Evolutionary conservation across 208 protist species (phyloP).

Genomic region (Borovskyia barvae): DNA sequence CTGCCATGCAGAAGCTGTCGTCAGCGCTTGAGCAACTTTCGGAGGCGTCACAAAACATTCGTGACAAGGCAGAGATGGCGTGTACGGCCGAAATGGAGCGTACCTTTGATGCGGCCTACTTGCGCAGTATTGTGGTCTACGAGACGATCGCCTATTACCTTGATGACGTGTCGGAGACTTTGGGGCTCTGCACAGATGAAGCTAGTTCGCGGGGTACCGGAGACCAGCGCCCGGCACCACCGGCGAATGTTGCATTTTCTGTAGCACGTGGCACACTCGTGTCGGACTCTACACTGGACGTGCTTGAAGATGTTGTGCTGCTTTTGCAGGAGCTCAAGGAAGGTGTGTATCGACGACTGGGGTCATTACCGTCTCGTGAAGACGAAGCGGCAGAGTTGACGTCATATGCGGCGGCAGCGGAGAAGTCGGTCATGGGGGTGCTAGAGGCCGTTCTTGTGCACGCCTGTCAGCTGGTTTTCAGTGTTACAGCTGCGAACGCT

Average conservation of each 20-base stretch:
- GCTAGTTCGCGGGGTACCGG: neutral
- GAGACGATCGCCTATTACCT: constrained; percentile 43
- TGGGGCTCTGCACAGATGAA: constrained; percentile 14
- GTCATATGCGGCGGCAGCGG: constrained; percentile 14
- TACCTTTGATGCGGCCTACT: constrained; percentile 52
- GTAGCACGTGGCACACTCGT: constrained; percentile 2
- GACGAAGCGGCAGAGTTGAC: constrained; percentile 18
- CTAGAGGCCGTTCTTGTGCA: constrained; percentile 22
- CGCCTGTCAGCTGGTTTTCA: constrained; percentile 10
- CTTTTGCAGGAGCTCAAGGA: constrained; percentile 31
- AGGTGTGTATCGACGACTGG: constrained; percentile 10
- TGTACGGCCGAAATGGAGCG: constrained; percentile 52
- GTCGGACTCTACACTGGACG: constrained; percentile 14
- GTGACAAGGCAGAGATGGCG: constrained; percentile 49
- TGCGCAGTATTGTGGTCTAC: constrained; percentile 66
- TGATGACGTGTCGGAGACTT: constrained; percentile 27
- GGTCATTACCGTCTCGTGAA: constrained; percentile 15
- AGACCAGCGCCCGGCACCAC: neutral
- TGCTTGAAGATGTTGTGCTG: constrained; percentile 25
- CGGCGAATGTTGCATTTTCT: neutral
- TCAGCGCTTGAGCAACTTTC: constrained; percentile 33
- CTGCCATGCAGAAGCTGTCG: constrained; percentile 46
- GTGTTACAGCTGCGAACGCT: neutral
- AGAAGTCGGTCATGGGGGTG: constrained; percentile 25
- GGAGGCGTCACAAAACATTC: constrained; percentile 30